Base-by-base conservation (phyloP, 768 basidiomycete species). In the Suillus subluteus region DNA sequence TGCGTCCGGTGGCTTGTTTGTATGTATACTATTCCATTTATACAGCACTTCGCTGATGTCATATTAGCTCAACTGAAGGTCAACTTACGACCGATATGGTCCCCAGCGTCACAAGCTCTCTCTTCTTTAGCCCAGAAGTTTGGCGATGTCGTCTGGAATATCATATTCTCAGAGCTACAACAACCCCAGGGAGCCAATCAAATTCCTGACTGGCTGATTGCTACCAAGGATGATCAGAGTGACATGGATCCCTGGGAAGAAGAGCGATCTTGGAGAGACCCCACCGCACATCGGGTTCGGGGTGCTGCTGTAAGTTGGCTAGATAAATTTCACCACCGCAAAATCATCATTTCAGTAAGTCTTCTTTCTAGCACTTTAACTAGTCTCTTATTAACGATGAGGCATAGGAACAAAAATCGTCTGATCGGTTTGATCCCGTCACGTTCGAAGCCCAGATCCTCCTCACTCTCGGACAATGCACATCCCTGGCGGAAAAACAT, bases 11-110 rank as follows among this genome's bases (percentile, higher is more conserved):
- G 94, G 91, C 75, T 95, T 26, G 84, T 91, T 37, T 89, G 92
- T 92, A 61, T 65, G 84, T 79, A 6, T 62, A 11, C 12, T 55
- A 40, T 52, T 66, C 4, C 23, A 32, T 63, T 23, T 44, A 13
- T 44, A 43, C 30, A 35, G 21, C 43, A 15, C 54, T 44, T 44
- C 44, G 32, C 23, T 58, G 41, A 26, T 58, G 59, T 2, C 32
- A 15, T 23, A 64, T 32, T 71, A 91, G 94, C 92, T 7, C 96
- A 98, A 75, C 82, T 98, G 62, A 98, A 99, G 80, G 91, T 98
- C 67, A 97, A 96, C 74, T 80, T 99, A 55, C 86, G 94, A 37
- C 98, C 98, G 0, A 74, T 98, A 18, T 99, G 96, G 92, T 86
- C 88, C 4, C 91, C 96, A 21, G 88, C 95, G 5, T 84, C 89